phyloP scores from a whole-genome alignment of 495 filamentous ascomycete genomes.

The Lasiosphaeria miniovina region DNA sequence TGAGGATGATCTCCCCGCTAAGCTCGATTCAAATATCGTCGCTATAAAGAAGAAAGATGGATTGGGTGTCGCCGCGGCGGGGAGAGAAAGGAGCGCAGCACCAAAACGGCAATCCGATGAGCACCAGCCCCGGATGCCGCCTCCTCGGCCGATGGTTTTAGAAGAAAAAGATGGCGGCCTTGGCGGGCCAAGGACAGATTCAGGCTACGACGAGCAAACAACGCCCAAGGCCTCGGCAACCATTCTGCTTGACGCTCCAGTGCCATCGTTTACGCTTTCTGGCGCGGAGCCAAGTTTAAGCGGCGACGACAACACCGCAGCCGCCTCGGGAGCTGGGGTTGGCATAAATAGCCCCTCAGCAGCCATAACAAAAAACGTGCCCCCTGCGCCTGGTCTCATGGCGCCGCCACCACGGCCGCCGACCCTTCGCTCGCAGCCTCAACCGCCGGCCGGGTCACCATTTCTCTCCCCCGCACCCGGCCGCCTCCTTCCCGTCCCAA shows the following conservation, averaged over 20 bases:
- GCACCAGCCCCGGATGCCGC: slow-evolving; percentile 17
- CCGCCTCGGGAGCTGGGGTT: not conserved
- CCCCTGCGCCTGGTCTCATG: slow-evolving; percentile 26
- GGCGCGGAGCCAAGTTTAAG: slow-evolving; percentile 17
- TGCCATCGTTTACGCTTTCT: slow-evolving; percentile 45
- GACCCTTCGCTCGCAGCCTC: slow-evolving; percentile 16
- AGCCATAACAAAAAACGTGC: slow-evolving; percentile 19
- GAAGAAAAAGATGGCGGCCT: slow-evolving; percentile 7
- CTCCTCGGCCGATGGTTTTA: slow-evolving; percentile 12
- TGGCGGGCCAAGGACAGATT: slow-evolving; percentile 9
- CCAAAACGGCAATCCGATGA: not conserved
- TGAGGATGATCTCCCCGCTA: not conserved
- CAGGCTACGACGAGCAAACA: slow-evolving; percentile 31
- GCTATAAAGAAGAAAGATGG: no score
- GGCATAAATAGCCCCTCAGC: slow-evolving; percentile 33
- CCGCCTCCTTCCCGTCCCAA: slow-evolving; percentile 28
- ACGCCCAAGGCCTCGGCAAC: slow-evolving; percentile 40
- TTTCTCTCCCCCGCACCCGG: slow-evolving; percentile 21
- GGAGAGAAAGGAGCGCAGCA: not conserved
- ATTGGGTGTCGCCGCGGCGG: not conserved
- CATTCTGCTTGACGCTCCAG: slow-evolving; percentile 6
- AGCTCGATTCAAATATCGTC: no score
- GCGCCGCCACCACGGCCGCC: slow-evolving; percentile 27
- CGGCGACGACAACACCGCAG: not conserved
- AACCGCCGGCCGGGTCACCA: slow-evolving; percentile 20